Percentiles rank a stretch among this genome's conserved stretches.
phyloP scores from a whole-genome alignment of 169 alveolate genomes.

The Toxoplasma gondii region DNA sequence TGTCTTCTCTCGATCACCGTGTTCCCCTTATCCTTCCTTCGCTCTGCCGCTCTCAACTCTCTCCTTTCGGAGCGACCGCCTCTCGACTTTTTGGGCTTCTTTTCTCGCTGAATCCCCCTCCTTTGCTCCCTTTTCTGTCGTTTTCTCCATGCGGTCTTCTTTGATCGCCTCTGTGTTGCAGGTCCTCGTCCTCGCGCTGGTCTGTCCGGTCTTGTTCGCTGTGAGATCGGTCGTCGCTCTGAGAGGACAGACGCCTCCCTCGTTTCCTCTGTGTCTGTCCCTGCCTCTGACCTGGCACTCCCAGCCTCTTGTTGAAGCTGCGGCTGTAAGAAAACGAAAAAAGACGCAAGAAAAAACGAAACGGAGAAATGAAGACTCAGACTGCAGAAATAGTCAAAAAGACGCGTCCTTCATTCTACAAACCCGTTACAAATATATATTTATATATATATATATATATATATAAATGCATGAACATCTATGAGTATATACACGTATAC shows the following conservation, averaged over 20 bases:
- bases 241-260: constrained; percentile 66
- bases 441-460: too few species aligned
- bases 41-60: not conserved
- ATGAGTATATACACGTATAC: too few species aligned
- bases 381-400: too few species aligned
- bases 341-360: not conserved
- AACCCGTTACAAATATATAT: not conserved
- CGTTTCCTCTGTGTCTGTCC: constrained; percentile 35
- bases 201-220: constrained; percentile 60
- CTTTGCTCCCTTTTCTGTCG: not conserved
- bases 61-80: not conserved
- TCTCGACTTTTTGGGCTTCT: not conserved
- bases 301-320: constrained; percentile 19
- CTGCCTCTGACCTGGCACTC: constrained; percentile 7
- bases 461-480: too few species aligned
- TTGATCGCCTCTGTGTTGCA: too few species aligned
- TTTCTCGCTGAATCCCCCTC: not conserved
- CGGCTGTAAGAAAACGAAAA: not conserved
- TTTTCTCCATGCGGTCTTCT: not conserved
- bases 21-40: not conserved
- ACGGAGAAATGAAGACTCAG: not conserved
- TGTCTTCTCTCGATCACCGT: not conserved
- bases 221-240: constrained; percentile 40
- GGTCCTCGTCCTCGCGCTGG: constrained; percentile 56
- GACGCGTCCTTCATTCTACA: not conserved